A percentile compares a stretch with the other conserved stretches of the same genome.
Evolutionary conservation across 441 rosid genomes (phyloP).

Genomic region (Populus hybrid): DNA sequence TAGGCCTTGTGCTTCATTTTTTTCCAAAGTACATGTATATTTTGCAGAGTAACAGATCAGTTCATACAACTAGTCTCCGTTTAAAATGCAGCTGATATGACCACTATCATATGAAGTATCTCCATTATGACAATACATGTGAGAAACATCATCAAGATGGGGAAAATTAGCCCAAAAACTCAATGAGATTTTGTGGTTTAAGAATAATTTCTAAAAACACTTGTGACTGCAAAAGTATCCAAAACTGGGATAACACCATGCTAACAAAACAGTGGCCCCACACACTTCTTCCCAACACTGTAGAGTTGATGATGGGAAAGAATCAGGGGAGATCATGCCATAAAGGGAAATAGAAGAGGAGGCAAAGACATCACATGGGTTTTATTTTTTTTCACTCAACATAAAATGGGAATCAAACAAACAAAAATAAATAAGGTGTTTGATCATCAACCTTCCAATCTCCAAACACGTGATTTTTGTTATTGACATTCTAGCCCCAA

Average conservation of each 20-base stretch:
- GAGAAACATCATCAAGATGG: not conserved
- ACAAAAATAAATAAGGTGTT: not conserved
- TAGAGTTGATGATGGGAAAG: not conserved
- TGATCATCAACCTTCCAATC: not conserved
- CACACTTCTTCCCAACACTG: not conserved
- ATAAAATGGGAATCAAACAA: not conserved
- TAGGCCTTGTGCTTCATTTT: not conserved
- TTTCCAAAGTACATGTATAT: not conserved
- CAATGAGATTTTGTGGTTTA: not conserved
- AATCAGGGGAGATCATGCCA: not conserved
- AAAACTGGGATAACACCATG: not conserved
- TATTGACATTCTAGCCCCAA: too few relatives aligned
- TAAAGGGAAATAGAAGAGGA: not conserved
- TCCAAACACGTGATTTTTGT: too few relatives aligned
- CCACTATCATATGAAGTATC: not conserved
- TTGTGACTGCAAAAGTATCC: not conserved
- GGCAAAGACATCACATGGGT: not conserved
- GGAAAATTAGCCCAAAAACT: not conserved
- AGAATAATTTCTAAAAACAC: not conserved
- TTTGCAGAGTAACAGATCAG: not conserved
- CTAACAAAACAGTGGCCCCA: not conserved
- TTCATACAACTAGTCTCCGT: not conserved
- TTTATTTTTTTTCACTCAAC: too few relatives aligned
- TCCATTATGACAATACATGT: not conserved
- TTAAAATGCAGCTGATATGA: not conserved